A percentile compares a stretch with the other conserved stretches of the same genome.
Evolutionary conservation across 352 stramenopile genomes (phyloP).

Genomic region (Pythium brassicae): DNA sequence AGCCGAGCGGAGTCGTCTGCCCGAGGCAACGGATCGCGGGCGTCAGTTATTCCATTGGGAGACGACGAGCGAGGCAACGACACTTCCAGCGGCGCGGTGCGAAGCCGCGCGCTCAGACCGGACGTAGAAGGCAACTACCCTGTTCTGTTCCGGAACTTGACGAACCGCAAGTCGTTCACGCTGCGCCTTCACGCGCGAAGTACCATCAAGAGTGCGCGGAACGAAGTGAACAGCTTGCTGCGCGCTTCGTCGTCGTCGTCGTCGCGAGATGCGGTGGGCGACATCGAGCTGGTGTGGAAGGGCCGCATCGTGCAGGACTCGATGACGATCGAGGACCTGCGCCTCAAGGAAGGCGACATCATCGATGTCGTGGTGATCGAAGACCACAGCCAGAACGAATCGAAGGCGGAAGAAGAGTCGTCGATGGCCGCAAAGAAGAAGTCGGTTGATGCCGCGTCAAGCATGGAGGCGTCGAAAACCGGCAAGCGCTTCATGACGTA

Average conservation of each 20-base stretch:
- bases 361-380: conserved; percentile 74
- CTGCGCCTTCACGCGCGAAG: conserved; percentile 43
- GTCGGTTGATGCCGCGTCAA: conserved; percentile 12
- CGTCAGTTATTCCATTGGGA: conserved; percentile 50
- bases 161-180: conserved; percentile 68
- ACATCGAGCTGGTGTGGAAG: conserved; percentile 61
- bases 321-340: conserved; percentile 38
- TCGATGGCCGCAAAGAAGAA: conserved; percentile 22
- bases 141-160: conserved; percentile 59
- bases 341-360: conserved; percentile 56
- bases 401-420: conserved; percentile 22
- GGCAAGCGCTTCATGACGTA: conserved; percentile 77
- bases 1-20: conserved; percentile 5
- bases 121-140: conserved; percentile 54
- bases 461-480: conserved; percentile 19
- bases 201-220: conserved; percentile 49
- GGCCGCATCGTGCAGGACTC: conserved; percentile 52
- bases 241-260: conserved; percentile 39
- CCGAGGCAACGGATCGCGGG: conserved; percentile 20
- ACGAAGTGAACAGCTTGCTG: conserved; percentile 57
- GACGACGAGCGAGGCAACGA: conserved; percentile 42
- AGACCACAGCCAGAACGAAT: conserved; percentile 27
- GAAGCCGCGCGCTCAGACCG: conserved; percentile 28
- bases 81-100: conserved; percentile 15
- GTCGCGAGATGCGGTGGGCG: conserved; percentile 29